Evolutionary conservation across 495 filamentous ascomycete species (phyloP).

Genomic region (Jackrogersella minutella): DNA sequence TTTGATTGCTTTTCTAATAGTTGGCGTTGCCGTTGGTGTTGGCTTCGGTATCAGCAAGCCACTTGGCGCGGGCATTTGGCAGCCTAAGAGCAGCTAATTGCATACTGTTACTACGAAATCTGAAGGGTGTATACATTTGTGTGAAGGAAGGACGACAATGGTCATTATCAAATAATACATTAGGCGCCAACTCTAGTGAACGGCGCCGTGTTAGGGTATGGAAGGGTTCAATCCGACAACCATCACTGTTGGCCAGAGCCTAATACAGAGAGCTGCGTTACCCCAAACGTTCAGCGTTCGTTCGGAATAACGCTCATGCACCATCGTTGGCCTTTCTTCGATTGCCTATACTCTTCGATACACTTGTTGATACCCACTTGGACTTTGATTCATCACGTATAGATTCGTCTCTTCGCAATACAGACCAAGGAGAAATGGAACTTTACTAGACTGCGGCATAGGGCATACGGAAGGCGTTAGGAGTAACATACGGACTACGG

Average conservation of each 20-base stretch:
- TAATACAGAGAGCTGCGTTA: not conserved
- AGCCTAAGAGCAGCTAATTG: constrained; percentile 31
- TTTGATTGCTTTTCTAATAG: constrained; percentile 52
- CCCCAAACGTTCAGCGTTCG: not conserved
- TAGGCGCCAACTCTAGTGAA: not conserved
- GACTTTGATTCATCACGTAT: constrained; percentile 31
- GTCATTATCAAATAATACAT: not conserved
- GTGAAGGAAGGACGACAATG: not conserved
- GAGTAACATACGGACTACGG: constrained; percentile 21
- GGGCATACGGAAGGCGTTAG: constrained; percentile 30
- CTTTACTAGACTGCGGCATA: constrained; percentile 23
- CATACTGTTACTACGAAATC: not conserved
- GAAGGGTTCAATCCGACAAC: not conserved
- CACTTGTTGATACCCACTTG: constrained; percentile 36
- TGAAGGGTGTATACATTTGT: not conserved
- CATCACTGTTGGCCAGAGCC: not conserved
- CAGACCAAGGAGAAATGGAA: constrained; percentile 18
- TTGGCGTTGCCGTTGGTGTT: constrained; percentile 57
- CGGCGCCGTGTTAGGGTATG: not conserved
- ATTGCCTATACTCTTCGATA: constrained; percentile 30
- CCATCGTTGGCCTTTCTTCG: constrained; percentile 2
- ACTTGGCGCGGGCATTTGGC: constrained; percentile 57
- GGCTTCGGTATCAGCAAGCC: constrained; percentile 61
- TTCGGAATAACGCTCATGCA: not conserved
- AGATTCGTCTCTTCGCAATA: constrained; percentile 27